Conservation (phyloP, 2,329 filamentous ascomycete genomes). For the Paramyrothecium roridum region DNA sequence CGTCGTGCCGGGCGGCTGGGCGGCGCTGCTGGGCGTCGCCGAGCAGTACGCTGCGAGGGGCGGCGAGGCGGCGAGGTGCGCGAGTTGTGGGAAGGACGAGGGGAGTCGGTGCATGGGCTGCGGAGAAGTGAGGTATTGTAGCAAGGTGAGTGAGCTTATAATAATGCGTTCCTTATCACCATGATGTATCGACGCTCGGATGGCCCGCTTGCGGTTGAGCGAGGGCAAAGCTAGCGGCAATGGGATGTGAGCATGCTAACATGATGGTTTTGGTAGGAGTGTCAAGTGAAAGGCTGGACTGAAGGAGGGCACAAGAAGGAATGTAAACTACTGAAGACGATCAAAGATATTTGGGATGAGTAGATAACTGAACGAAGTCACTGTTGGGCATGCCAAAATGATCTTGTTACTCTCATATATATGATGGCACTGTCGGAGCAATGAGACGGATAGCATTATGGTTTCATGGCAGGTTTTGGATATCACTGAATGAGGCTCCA, state of each 20-base stretch:
- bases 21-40: neutral
- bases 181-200: too few relatives aligned
- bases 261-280: neutral
- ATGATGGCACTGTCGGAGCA: too few relatives aligned
- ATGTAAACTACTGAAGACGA: neutral
- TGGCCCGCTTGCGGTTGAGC: too few relatives aligned
- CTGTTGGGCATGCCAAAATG: too few relatives aligned
- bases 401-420: too few relatives aligned
- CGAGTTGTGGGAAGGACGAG: neutral
- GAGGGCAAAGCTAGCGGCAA: neutral
- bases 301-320: conserved; percentile 2
- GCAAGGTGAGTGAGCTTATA: conserved; percentile 4
- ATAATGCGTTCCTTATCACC: too few relatives aligned
- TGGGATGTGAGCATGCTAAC: neutral
- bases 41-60: neutral
- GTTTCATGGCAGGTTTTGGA: too few relatives aligned
- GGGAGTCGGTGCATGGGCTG: conserved; percentile 1
- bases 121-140: neutral
- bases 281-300: neutral
- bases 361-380: neutral
- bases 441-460: too few relatives aligned
- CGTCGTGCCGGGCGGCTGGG: neutral
- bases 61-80: neutral
- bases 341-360: neutral
- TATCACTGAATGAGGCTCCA: too few relatives aligned